Conservation (phyloP, 1,284 basidiomycete species). For the Leccinum ponderosum region DNA sequence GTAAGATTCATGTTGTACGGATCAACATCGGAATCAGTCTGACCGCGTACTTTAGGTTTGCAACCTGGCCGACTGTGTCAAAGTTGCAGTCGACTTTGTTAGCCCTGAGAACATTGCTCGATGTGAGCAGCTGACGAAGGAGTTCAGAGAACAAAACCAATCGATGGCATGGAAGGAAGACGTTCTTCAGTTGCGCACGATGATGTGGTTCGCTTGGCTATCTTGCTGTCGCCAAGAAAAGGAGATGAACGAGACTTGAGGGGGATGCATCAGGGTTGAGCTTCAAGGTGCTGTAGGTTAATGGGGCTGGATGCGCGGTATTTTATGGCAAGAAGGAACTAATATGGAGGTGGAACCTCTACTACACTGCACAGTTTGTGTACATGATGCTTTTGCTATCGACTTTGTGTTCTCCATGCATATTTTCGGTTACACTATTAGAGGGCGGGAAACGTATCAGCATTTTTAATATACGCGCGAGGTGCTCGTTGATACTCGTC, state of each 20-base stretch:
- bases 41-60: conserved; percentile 52
- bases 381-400: conserved; percentile 31
- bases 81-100: conserved; percentile 96
- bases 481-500: background rate
- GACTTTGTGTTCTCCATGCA: conserved; percentile 15
- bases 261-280: conserved; percentile 3
- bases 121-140: conserved; percentile 82
- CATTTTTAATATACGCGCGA: background rate
- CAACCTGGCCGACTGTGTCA: conserved; percentile 90
- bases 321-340: conserved; percentile 26
- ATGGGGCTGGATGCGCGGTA: conserved; percentile 16
- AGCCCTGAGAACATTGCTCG: conserved; percentile 88
- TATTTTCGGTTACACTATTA: background rate
- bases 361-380: conserved; percentile 23
- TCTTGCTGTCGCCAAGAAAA: conserved; percentile 58
- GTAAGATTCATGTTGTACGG: conserved; percentile 42
- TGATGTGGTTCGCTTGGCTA: conserved; percentile 93
- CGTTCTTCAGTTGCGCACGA: conserved; percentile 86
- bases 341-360: conserved; percentile 32
- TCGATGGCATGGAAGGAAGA: conserved; percentile 92
- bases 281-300: conserved; percentile 24
- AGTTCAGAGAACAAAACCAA: conserved; percentile 89
- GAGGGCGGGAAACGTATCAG: background rate
- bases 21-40: background rate
- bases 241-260: conserved; percentile 38